These are phyloP conservation scores for Excoecaria cochinchinensis DNA, from an alignment of 345 rosid genomes.

Conservation along the genomic window DNA sequence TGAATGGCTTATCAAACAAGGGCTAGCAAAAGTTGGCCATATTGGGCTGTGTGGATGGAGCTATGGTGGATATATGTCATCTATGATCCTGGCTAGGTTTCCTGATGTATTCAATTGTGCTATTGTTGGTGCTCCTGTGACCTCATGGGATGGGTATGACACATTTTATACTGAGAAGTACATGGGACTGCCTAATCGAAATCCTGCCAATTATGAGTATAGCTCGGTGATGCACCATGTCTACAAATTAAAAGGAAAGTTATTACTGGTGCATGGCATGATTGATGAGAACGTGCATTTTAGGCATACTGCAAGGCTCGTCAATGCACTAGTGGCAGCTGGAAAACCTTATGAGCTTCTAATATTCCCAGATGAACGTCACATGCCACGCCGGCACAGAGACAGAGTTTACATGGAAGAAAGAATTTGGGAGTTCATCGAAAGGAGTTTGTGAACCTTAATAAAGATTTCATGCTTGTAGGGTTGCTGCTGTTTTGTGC, in stretches of 20 bases:
- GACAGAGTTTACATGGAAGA: constrained; percentile 88
- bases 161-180: constrained; percentile 89
- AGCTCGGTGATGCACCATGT: constrained; percentile 81
- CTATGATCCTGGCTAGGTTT: constrained; percentile 57
- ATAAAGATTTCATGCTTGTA: too few species aligned
- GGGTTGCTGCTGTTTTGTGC: background rate
- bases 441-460: constrained; percentile 55
- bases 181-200: constrained; percentile 77
- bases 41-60: constrained; percentile 90
- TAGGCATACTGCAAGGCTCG: constrained; percentile 86
- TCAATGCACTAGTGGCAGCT: constrained; percentile 70
- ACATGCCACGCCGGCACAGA: constrained; percentile 65
- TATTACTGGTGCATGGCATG: constrained; percentile 87
- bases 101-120: constrained; percentile 75
- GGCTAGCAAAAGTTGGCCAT: constrained; percentile 63
- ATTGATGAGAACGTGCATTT: constrained; percentile 96
- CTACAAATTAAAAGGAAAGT: constrained; percentile 56
- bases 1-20: constrained; percentile 79
- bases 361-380: constrained; percentile 87
- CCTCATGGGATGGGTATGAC: constrained; percentile 97
- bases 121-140: constrained; percentile 84
- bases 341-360: constrained; percentile 71
- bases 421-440: constrained; percentile 87
- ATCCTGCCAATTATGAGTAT: constrained; percentile 37
- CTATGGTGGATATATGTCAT: constrained; percentile 94